Evolutionary conservation across 2,329 filamentous ascomycete species (phyloP), one percentile per base, ranked within the genome.

Genomic region (Phialophora tarda): DNA sequence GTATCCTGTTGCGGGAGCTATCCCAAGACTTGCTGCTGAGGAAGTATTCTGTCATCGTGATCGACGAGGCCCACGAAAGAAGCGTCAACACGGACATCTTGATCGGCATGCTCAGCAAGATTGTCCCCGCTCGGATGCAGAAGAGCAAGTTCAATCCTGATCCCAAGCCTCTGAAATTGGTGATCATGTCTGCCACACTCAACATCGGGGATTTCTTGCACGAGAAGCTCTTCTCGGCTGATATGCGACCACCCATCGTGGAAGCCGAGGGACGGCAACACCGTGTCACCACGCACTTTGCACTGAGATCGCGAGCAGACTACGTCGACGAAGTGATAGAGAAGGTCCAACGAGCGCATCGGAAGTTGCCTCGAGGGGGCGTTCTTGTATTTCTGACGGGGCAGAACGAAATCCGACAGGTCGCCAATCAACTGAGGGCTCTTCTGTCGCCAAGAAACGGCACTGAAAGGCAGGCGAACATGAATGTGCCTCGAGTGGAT

Each of bases 121-220:
- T 98, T 38, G 91, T 97, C 56, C 92, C 92, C 72, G 81, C 97
- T 62, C 87, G 95, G 66, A 86, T 89, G 61, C 87, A 92, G 47
- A 85, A 97, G 80, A 86, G 87, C 7, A 81, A 85, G 67, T 90
- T 95, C 76, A 86, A 95, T 67, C 81, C 89, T 0, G 85, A 86
- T 0, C 80, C 91, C 30, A 89, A 88, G 70, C 93, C 93, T 0
- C 79, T 99, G 60, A 99, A 98, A 79, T 84, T 99, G 8, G 87
- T 99, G 66, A 96, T 99, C 79, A 99, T 99, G 96, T 98, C 94
- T 66, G 95, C 95, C 51, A 99, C 95, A 1, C 83, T 99, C 38
- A 86, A 93, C 66, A 91, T 98, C 54, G 91, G 92, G 12, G 94
- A 98, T 75, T 91, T 99, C 72, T 92, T 92, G 0, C 86, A 92